Base-by-base conservation (phyloP, 2,329 filamentous ascomycete genomes). In the Alternaria viburni region DNA sequence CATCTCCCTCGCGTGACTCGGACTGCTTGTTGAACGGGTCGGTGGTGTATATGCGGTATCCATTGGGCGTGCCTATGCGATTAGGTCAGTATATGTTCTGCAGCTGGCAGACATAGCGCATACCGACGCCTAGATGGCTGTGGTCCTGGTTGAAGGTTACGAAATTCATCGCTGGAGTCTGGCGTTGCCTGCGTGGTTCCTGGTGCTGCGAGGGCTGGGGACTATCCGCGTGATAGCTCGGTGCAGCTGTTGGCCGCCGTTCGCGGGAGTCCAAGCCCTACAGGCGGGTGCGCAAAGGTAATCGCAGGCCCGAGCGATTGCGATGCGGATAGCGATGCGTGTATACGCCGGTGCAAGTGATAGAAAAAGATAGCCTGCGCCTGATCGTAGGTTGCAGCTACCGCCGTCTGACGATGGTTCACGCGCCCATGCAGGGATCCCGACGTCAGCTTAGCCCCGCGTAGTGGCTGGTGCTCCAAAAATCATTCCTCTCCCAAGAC, bases 71-170 rank as follows among this genome's bases (percentile, higher is more conserved):
- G 65, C 93, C 93, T 96, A 66, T 55, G 10, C 7, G 25, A 62
- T 59, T 59, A 66, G 57, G 52, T 69, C 36, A 69, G 62, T 32
- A 50, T 45, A 12, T n/a, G 6, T 15, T 23, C 23, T 10, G 23
- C 32, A 10, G 19, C 5, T 7, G 11, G 7, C 23, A 10, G 15
- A 13, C 15, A 23, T 32, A 28, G 49, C 60, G 81, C 90, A 77
- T 85, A 93, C 93, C 95, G 73, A 99, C 94, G 83, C 95, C 95
- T 69, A 99, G 87, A 81, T 95, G 95, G 86, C 92, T 97, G 84
- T 97, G 93, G 85, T 99, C 96, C 85, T 99, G 96, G 82, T 99
- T 99, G 83, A 98, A 99, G 45, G 95, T 97, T 75, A 99, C 93
- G 83, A 97, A 99, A 82, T 99, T 99, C 85, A 98, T 93, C 46